phyloP scores from a whole-genome alignment of 1,284 basidiomycete genomes.

The Cutaneotrichosporon sp. region DNA sequence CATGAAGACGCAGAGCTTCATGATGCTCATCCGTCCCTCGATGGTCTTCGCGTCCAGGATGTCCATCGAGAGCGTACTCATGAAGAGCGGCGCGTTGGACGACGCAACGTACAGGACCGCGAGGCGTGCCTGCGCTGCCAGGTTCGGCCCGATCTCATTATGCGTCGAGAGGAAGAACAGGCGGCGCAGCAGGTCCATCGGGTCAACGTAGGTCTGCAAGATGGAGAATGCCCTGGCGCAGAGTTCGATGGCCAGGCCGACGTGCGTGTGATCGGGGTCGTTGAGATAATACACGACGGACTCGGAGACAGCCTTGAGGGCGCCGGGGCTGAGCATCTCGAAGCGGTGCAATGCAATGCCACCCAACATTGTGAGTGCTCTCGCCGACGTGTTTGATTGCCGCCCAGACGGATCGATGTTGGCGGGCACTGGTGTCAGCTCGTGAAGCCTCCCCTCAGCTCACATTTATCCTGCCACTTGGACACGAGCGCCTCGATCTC shows the following conservation, averaged over 20 bases:
- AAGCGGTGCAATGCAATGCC: slow-evolving; percentile 80
- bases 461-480: slow-evolving; percentile 31
- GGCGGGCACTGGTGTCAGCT: slow-evolving; percentile 64
- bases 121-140: slow-evolving; percentile 62
- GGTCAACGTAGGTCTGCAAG: slow-evolving; percentile 92
- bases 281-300: slow-evolving; percentile 76
- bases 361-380: slow-evolving; percentile 71
- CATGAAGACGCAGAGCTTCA: slow-evolving; percentile 91
- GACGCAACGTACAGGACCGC: slow-evolving; percentile 83
- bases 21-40: slow-evolving; percentile 79
- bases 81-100: slow-evolving; percentile 83
- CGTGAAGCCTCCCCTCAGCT: background rate
- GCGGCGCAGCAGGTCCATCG: slow-evolving; percentile 81
- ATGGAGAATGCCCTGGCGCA: slow-evolving; percentile 85
- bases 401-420: slow-evolving; percentile 57
- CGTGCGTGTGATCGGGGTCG: slow-evolving; percentile 64
- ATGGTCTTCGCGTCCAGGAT: slow-evolving; percentile 76
- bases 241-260: slow-evolving; percentile 80
- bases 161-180: slow-evolving; percentile 79
- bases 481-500: slow-evolving; percentile 63
- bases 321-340: slow-evolving; percentile 44
- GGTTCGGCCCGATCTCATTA: slow-evolving; percentile 59
- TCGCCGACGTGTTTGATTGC: slow-evolving; percentile 57
- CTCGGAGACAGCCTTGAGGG: slow-evolving; percentile 65
- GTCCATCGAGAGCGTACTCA: slow-evolving; percentile 89